These are phyloP conservation scores for Fagus crenata DNA, from an alignment of 306 rosid genomes.

Conservation along the genomic window DNA sequence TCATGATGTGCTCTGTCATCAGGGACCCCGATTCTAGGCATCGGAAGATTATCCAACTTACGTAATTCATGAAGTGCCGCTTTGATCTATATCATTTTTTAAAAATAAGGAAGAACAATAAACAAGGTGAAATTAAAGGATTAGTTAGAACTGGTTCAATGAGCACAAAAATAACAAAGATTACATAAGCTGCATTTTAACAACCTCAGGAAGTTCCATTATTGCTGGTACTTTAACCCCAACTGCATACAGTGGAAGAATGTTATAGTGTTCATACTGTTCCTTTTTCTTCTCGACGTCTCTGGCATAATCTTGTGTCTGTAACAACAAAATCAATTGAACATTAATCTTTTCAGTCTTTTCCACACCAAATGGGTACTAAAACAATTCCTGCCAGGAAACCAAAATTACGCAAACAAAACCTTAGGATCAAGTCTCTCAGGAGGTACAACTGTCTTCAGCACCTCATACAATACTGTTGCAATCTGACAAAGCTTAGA, in stretches of 20 bases:
- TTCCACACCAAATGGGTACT: constrained; percentile 11
- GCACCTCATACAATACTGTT: constrained; percentile 70
- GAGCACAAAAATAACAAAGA: constrained; percentile 1
- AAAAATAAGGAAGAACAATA: constrained; percentile 14
- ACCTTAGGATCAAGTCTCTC: constrained; percentile 58
- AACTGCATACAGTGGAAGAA: constrained; percentile 80
- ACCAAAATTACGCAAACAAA: constrained; percentile 25
- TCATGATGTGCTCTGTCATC: constrained; percentile 58
- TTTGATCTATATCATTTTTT: constrained; percentile 55
- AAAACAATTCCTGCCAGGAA: constrained; percentile 20
- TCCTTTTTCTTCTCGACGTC: constrained; percentile 66
- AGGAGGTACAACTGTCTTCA: constrained; percentile 52
- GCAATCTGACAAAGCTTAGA: constrained; percentile 76
- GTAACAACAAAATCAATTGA: constrained; percentile 31
- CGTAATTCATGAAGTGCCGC: constrained; percentile 70
- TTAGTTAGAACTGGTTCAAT: background rate
- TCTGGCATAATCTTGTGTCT: constrained; percentile 63
- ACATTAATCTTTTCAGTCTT: constrained; percentile 14
- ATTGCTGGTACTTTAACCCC: constrained; percentile 84
- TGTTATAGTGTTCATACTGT: constrained; percentile 72
- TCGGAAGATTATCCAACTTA: constrained; percentile 69
- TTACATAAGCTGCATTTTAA: constrained; percentile 13
- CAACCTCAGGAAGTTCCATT: constrained; percentile 93
- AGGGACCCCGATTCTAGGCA: constrained; percentile 47
- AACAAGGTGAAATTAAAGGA: constrained; percentile 14